Evolutionary conservation across 2,329 filamentous ascomycete genomes (phyloP), one percentile per base, ranked within the genome.

Genomic region (Pestalotiopsis sp.): DNA sequence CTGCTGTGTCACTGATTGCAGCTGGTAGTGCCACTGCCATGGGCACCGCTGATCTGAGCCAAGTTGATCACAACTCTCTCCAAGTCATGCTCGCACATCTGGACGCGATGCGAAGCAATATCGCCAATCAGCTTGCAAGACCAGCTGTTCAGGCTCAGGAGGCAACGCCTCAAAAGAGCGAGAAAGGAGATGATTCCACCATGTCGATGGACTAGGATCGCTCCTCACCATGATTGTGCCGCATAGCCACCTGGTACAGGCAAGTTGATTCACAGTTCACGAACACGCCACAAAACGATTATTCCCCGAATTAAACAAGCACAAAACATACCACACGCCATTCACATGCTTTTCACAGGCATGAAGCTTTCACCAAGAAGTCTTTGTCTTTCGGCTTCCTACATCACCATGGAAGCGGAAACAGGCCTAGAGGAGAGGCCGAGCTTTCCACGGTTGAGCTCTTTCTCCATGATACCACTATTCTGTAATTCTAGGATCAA

Each of bases 1-100:
- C 74, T 36, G 74, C 85, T n/a, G 72, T 88, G 27, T 76, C 83
- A 9, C 72, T 88, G 66, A 86, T 88, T 76, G 82, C 85, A n/a
- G 82, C 81, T 57, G 81, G 80, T 64, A 83, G 83, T 72, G 78
- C 83, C 1, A 74, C 80, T 56, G 84, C 83, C 66, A 77, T 88
- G 38, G 78, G 80, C 14, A 70, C 71, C 27, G 78, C 81, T 23
- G 74, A 78, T n/a, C 76, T 89, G 23, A 78, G 77, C 17, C 74
- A 78, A 2, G 75, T 78, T 27, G 86, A 89, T 72, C 80, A 79
- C 68, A 73, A 79, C 45, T 80, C 84, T 65, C 81, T 89, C 20
- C 81, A 83, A 57, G 82, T 83, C 45, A 83, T 87, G 75, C 80
- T 87, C 11, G 79, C 80, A 20, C 83, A 85, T 69, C 80, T 84